Conservation (phyloP, 352 stramenopile species). For the Pythium scleroteichum region DNA sequence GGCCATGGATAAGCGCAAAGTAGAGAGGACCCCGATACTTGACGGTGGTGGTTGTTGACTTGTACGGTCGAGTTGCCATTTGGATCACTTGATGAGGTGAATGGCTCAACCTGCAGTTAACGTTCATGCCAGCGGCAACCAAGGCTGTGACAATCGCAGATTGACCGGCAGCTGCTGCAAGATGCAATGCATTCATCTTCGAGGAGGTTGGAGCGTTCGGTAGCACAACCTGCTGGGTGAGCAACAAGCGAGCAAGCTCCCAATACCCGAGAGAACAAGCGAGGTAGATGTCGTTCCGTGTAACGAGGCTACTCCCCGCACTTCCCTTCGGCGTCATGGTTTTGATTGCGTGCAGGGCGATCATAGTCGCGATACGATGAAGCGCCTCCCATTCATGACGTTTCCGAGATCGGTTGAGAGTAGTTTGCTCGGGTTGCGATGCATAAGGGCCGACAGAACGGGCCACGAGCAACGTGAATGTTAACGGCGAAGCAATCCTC, state of each 20-base stretch:
- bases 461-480: conserved; percentile 45
- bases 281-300: conserved; percentile 45
- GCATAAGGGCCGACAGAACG: conserved; percentile 32
- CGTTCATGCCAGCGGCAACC: conserved; percentile 52
- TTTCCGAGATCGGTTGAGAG: conserved; percentile 19
- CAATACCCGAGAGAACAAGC: conserved; percentile 52
- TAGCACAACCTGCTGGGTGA: conserved; percentile 53
- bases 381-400: conserved; percentile 44
- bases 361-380: conserved; percentile 36
- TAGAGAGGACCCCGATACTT: conserved; percentile 37
- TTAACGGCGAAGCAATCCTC: conserved; percentile 46
- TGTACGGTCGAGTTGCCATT: too few relatives aligned
- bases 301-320: conserved; percentile 46
- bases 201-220: conserved; percentile 36
- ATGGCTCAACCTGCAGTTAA: conserved; percentile 42
- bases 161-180: conserved; percentile 49
- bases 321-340: conserved; percentile 30
- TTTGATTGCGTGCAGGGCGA: conserved; percentile 38
- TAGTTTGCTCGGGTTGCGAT: conserved; percentile 21
- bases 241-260: conserved; percentile 41
- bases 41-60: too few relatives aligned
- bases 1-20: conserved; percentile 55
- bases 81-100: too few relatives aligned
- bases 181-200: conserved; percentile 51
- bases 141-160: conserved; percentile 43